Conservation (phyloP, 1,284 basidiomycete genomes). For the Trichosporon ovoides region DNA sequence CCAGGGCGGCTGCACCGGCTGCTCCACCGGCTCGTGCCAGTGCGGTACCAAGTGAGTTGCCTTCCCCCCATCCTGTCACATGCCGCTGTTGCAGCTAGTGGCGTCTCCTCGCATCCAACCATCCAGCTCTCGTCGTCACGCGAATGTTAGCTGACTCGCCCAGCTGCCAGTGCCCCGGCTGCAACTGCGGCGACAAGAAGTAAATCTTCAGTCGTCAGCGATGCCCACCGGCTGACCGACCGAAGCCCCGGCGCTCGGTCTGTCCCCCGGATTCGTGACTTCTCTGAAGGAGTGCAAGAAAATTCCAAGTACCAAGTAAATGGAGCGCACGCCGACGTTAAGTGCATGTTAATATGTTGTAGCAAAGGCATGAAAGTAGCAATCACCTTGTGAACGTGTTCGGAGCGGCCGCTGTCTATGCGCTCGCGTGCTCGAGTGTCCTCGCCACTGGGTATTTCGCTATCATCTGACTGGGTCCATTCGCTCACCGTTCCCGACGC, state of each 20-base stretch:
- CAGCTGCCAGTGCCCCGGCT: neutral
- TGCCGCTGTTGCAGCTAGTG: too few relatives aligned
- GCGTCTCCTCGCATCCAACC: neutral
- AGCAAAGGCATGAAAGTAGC: neutral
- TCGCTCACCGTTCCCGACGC: too few relatives aligned
- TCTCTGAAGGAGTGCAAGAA: too few relatives aligned
- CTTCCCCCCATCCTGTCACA: neutral
- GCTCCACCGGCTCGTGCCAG: constrained; percentile 1
- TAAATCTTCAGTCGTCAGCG: neutral
- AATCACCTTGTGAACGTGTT: neutral
- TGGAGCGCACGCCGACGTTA: neutral
- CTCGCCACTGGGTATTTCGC: too few relatives aligned
- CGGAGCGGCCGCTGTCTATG: too few relatives aligned
- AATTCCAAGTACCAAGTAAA: too few relatives aligned
- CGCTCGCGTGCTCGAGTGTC: too few relatives aligned
- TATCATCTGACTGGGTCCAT: too few relatives aligned
- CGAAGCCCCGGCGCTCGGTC: too few relatives aligned
- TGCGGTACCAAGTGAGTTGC: neutral
- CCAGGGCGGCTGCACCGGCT: constrained; percentile 3
- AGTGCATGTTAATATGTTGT: neutral
- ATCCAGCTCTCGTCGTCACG: neutral
- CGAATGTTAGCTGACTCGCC: neutral
- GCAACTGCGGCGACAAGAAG: constrained; percentile 3
- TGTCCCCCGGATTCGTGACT: too few relatives aligned
- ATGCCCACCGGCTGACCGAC: too few relatives aligned